Percentiles rank a stretch among this genome's conserved stretches.
Evolutionary conservation across 106 monocot species (phyloP).

Genomic region (Gastrodia elata): DNA sequence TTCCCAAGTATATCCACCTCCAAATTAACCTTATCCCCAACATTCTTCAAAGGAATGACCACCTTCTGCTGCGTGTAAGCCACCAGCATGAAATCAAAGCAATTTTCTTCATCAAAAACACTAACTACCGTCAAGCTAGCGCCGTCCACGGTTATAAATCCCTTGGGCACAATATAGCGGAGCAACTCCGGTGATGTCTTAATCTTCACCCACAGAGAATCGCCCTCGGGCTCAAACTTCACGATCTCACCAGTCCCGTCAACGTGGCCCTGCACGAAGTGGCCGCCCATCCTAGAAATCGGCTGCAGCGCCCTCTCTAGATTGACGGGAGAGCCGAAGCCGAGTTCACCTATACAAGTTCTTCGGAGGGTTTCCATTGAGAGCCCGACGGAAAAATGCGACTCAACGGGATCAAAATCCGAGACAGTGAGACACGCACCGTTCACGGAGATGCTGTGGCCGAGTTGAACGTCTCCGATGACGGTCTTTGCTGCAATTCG

Average conservation of each 20-base stretch:
- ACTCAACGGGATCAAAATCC: conserved; percentile 23
- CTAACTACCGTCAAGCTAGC: conserved; percentile 82
- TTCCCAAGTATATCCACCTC: conserved; percentile 96
- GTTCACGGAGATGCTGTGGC: conserved; percentile 84
- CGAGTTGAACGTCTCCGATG: conserved; percentile 53
- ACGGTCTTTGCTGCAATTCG: conserved; percentile 47
- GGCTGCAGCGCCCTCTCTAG: conserved; percentile 80
- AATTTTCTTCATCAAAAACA: conserved; percentile 67
- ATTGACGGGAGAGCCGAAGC: conserved; percentile 43
- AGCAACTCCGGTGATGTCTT: conserved; percentile 43
- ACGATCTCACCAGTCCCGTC: conserved; percentile 85
- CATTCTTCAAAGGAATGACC: conserved; percentile 72
- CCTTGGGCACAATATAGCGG: conserved; percentile 71
- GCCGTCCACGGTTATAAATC: conserved; percentile 84
- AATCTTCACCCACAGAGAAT: conserved; percentile 88
- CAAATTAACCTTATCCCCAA: conserved; percentile 88
- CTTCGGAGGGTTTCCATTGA: conserved; percentile 81
- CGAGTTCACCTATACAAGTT: conserved; percentile 56
- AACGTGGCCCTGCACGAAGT: conserved; percentile 95
- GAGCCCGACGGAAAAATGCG: conserved; percentile 68
- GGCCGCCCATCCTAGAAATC: conserved; percentile 77
- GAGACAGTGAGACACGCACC: conserved; percentile 94
- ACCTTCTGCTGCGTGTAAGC: conserved; percentile 88
- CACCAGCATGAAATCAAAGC: conserved; percentile 95
- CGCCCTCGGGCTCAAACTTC: conserved; percentile 47